Evolutionary conservation across 1,284 basidiomycete species (phyloP), one percentile per base, ranked within the genome.

Genomic region (Kwoniella shivajii): DNA sequence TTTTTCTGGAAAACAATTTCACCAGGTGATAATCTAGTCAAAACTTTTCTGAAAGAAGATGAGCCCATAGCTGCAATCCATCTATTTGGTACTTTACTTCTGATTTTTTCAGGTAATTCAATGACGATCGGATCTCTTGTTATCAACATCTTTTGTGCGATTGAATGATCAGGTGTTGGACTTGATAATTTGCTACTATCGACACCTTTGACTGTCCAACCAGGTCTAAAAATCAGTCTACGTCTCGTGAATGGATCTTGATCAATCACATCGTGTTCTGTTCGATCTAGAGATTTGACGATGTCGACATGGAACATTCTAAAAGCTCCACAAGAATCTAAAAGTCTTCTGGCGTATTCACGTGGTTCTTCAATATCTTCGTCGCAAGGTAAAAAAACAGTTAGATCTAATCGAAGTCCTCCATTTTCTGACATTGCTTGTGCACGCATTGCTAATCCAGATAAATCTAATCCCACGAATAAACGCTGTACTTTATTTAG

Each of bases 191-290:
- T 47, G 5, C 36, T 33, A 1, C 13, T 10, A 29, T 55, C 50
- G 27, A 63, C 54, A 14, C 55, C 55, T 4, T 38, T 22, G 22
- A 60, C 33, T 5, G 52, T 57, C 54, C 56, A 63, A 13, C 61
- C 61, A 1, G 61, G 61, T 18, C 61, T 49, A 24, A 63, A 60
- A 27, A 63, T 57, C 11, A 63, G 20, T 20, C 61, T 27, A 18
- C 61, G 47, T 20, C 58, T 16, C 13, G 18, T 29, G 52, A 63
- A 60, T 3, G 34, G 27, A 5, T 55, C 44, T 6, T 22, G 18
- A 18, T 49, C 10, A 11, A 54, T 48, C 4, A 43, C 29, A 38
- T 57, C 55, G 30, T 48, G 24, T 13, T 49, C 27, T 10, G 57
- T 54, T 14, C 43, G 36, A n/a, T 52, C 22, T 16, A 60, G 47